Evolutionary conservation across 2,329 filamentous ascomycete species (phyloP).

Genomic region (Canariomyces notabilis): DNA sequence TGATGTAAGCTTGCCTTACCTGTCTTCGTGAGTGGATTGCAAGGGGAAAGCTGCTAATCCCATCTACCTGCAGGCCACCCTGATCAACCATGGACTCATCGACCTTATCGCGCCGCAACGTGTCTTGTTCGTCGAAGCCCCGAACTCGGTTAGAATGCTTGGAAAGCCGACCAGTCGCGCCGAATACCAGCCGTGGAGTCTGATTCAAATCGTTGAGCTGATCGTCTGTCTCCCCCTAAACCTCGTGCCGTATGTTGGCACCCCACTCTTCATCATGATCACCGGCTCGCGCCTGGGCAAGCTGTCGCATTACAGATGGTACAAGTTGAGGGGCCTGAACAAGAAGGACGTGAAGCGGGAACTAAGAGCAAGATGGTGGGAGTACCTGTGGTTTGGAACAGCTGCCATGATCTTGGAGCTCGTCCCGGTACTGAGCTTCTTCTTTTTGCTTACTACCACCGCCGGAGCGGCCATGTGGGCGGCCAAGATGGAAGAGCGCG

Average conservation of each 20-base stretch:
- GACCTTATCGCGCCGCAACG: conserved; percentile 64
- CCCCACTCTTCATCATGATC: conserved; percentile 78
- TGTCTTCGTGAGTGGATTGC: not conserved
- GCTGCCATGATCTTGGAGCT: conserved; percentile 79
- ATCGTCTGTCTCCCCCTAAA: conserved; percentile 76
- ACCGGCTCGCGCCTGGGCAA: conserved; percentile 86
- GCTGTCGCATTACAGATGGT: conserved; percentile 87
- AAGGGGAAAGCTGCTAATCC: too few species aligned
- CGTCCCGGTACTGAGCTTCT: conserved; percentile 86
- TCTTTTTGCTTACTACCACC: conserved; percentile 85
- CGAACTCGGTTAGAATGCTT: conserved; percentile 70
- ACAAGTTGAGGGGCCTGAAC: conserved; percentile 68
- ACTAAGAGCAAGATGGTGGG: conserved; percentile 63
- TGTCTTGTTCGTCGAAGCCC: conserved; percentile 60
- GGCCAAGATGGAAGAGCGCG: conserved; percentile 60
- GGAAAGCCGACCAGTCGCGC: conserved; percentile 74
- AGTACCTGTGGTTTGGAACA: conserved; percentile 92
- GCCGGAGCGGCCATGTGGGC: conserved; percentile 84
- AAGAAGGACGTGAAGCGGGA: conserved; percentile 70
- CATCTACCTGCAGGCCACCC: conserved; percentile 46
- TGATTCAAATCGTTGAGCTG: conserved; percentile 86
- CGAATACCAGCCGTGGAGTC: conserved; percentile 80
- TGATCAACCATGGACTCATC: conserved; percentile 68
- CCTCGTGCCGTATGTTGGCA: conserved; percentile 77
- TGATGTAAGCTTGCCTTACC: conserved; percentile 49